These are phyloP conservation scores for Talaromyces thailandensis DNA, from an alignment of 495 filamentous ascomycete species.

Conservation along the genomic window DNA sequence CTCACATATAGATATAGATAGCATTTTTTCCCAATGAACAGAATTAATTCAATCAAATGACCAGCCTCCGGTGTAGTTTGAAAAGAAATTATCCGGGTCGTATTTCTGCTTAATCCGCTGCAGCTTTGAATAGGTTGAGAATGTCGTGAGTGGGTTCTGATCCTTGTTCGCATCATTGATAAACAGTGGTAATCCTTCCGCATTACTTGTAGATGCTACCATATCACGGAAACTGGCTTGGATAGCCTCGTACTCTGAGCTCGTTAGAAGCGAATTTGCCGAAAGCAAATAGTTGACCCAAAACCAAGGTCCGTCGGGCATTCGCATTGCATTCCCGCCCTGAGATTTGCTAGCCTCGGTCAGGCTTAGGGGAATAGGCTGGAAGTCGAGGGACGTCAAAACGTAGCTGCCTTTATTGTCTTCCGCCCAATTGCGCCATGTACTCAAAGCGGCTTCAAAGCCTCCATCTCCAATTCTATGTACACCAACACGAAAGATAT, in stretches of 20 bases:
- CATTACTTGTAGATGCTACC: slow-evolving; percentile 16
- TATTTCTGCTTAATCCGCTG: slow-evolving; percentile 27
- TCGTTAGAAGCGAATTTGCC: slow-evolving; percentile 15
- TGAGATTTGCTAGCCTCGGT: slow-evolving; percentile 26
- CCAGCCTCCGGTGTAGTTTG: slow-evolving; percentile 24
- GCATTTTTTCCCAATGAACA: neutral
- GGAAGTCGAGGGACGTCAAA: slow-evolving; percentile 22
- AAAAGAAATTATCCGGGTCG: slow-evolving; percentile 28
- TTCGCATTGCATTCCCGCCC: slow-evolving; percentile 28
- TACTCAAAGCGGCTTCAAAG: slow-evolving; percentile 14
- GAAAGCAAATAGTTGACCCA: slow-evolving; percentile 24
- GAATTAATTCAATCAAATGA: slow-evolving; percentile 15
- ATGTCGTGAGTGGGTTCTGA: slow-evolving; percentile 22
- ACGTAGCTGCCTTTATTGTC: slow-evolving; percentile 20
- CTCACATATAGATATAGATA: neutral
- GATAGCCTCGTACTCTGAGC: slow-evolving; percentile 18
- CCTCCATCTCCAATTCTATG: slow-evolving; percentile 18
- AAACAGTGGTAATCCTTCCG: slow-evolving; percentile 22
- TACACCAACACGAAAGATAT: slow-evolving; percentile 27
- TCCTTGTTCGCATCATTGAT: slow-evolving; percentile 25
- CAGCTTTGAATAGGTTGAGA: slow-evolving; percentile 18
- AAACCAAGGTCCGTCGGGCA: slow-evolving; percentile 28
- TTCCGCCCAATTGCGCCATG: slow-evolving; percentile 21
- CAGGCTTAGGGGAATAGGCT: slow-evolving; percentile 22
- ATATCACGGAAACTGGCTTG: slow-evolving; percentile 24